Evolutionary conservation across 768 basidiomycete genomes (phyloP).

Genomic region (Daedaleopsis nitida): DNA sequence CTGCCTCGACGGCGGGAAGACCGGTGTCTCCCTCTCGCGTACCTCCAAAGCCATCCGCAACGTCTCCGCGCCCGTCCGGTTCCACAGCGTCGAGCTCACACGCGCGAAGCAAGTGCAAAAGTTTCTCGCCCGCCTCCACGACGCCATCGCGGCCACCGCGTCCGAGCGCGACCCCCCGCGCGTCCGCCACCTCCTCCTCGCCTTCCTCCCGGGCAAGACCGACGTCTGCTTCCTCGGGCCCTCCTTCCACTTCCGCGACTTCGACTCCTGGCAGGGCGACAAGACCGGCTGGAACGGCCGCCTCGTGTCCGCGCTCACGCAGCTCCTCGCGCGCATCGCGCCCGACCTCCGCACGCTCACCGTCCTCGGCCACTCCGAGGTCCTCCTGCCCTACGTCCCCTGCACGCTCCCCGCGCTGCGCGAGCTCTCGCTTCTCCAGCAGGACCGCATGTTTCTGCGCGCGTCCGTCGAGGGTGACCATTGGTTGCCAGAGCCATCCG

Average conservation of each 20-base stretch:
- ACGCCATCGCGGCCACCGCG: neutral
- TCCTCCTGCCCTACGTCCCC: slow-evolving; percentile 9
- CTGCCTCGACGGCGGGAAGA: neutral
- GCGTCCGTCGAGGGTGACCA: neutral
- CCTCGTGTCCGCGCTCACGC: neutral
- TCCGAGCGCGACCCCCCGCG: neutral
- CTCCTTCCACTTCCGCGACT: slow-evolving; percentile 5
- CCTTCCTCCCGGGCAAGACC: slow-evolving; percentile 9
- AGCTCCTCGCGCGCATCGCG: slow-evolving; percentile 5
- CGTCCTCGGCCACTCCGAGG: neutral
- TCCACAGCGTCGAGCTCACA: slow-evolving; percentile 6
- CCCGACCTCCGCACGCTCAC: slow-evolving; percentile 6
- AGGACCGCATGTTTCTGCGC: slow-evolving; percentile 9
- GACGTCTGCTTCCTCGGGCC: slow-evolving; percentile 8
- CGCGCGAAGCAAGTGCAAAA: neutral
- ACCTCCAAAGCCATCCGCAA: slow-evolving; percentile 1
- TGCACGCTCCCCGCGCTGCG: slow-evolving; percentile 4
- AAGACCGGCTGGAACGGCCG: slow-evolving; percentile 8
- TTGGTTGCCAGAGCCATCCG: neutral
- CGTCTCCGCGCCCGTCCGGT: slow-evolving; percentile 49
- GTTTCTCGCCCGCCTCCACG: slow-evolving; percentile 1
- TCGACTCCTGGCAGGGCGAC: slow-evolving; percentile 1
- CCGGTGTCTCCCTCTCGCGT: neutral
- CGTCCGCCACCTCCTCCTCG: slow-evolving; percentile 12
- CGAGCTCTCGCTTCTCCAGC: slow-evolving; percentile 1